Conservation (phyloP, 768 basidiomycete species). For the Pilatotrama ljubarskyi region DNA sequence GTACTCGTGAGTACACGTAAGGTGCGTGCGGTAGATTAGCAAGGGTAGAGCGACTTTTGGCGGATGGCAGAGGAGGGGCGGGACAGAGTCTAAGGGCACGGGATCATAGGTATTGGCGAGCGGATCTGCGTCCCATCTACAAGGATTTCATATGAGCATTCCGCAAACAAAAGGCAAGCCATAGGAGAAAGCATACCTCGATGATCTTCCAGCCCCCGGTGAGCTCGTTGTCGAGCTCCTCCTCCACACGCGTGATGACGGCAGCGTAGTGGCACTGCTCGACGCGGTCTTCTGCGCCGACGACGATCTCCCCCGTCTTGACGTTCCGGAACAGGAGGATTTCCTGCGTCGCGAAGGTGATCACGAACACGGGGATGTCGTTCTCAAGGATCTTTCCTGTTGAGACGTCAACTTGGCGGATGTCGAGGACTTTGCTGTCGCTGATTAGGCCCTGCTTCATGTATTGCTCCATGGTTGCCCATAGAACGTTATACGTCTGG, state of each 20-base stretch:
- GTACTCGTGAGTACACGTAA: neutral
- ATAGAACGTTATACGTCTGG: conserved; percentile 96
- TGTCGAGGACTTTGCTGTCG: conserved; percentile 94
- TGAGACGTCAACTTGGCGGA: conserved; percentile 94
- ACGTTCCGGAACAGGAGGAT: conserved; percentile 88
- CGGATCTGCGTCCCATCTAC: conserved; percentile 53
- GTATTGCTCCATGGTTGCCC: conserved; percentile 97
- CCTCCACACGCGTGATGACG: conserved; percentile 84
- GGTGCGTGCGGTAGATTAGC: conserved; percentile 4
- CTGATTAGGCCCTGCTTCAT: conserved; percentile 87
- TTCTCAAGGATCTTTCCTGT: conserved; percentile 90
- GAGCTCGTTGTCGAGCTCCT: conserved; percentile 86
- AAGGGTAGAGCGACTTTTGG: conserved; percentile 18
- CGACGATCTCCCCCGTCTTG: conserved; percentile 80
- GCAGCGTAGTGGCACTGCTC: conserved; percentile 94
- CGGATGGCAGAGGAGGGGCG: neutral
- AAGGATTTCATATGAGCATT: conserved; percentile 1
- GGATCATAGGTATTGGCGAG: conserved; percentile 48
- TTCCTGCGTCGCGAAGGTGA: conserved; percentile 94
- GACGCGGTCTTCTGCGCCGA: conserved; percentile 88
- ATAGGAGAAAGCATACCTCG: conserved; percentile 60
- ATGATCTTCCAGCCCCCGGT: conserved; percentile 99
- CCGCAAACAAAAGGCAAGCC: neutral
- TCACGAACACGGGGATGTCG: conserved; percentile 84
- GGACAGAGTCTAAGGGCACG: neutral